These are phyloP conservation scores for Calvatia gigantea DNA, from an alignment of 768 basidiomycete genomes.

Conservation along the genomic window DNA sequence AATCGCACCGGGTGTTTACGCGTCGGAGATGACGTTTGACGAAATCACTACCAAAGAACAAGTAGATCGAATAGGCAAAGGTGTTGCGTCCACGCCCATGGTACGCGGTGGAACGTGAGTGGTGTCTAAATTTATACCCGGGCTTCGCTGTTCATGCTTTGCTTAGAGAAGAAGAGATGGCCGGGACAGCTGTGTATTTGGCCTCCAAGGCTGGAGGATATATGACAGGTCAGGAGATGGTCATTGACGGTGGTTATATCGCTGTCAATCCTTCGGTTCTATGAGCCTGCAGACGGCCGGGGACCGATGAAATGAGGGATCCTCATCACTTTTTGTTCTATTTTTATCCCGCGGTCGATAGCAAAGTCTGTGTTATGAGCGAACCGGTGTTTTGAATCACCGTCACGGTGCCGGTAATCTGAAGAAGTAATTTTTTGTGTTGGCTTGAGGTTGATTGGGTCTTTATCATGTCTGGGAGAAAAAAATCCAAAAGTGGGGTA, in stretches of 20 bases:
- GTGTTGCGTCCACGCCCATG: slow-evolving; percentile 59
- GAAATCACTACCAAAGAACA: slow-evolving; percentile 41
- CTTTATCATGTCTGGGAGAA: too few species aligned
- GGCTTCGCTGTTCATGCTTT: background rate
- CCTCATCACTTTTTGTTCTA: too few species aligned
- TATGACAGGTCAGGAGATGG: slow-evolving; percentile 74
- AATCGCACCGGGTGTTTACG: slow-evolving; percentile 73
- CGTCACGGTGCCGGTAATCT: too few species aligned
- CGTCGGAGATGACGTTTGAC: slow-evolving; percentile 70
- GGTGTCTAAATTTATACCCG: background rate
- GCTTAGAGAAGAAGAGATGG: slow-evolving; percentile 65
- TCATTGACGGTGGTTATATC: slow-evolving; percentile 72
- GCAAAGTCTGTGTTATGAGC: too few species aligned
- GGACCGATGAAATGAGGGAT: too few species aligned
- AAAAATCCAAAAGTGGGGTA: too few species aligned
- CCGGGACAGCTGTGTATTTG: slow-evolving; percentile 74
- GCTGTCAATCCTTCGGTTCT: slow-evolving; percentile 64
- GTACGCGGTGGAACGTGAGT: slow-evolving; percentile 65
- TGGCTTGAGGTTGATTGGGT: too few species aligned
- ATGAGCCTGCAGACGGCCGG: background rate
- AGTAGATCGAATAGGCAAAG: slow-evolving; percentile 55
- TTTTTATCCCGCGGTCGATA: too few species aligned
- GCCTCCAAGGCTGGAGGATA: slow-evolving; percentile 72
- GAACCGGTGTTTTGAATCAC: too few species aligned
- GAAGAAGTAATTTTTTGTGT: too few species aligned